Evolutionary conservation across 768 basidiomycete species (phyloP), one percentile per base, ranked within the genome.

Genomic region (Mycena sanguinolenta): DNA sequence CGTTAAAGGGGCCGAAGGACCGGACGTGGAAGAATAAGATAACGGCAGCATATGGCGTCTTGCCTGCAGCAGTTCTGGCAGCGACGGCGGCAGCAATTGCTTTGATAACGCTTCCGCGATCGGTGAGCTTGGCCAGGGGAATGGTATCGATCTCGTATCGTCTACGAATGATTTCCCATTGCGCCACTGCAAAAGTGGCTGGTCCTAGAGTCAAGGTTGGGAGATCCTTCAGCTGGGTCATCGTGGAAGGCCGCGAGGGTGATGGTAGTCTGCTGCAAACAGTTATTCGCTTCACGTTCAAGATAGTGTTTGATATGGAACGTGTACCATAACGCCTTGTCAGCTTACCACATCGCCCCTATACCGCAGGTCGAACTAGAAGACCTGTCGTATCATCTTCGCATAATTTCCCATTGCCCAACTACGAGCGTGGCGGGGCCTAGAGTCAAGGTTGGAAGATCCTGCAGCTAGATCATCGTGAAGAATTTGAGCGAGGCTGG

Each of bases 171-270:
- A 42, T 55, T 59, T 64, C 60, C 23, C 60, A 73, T 36, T 66
- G 70, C 72, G n/a, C n/a, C n/a, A 70, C 30, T 1, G 72, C 68
- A 27, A 63, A 70, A 3, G n/a, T n/a, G n/a, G n/a, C n/a, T n/a
- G n/a, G n/a, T n/a, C n/a, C n/a, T n/a, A n/a, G n/a, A n/a, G n/a
- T n/a, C n/a, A n/a, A n/a, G n/a, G n/a, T n/a, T n/a, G n/a, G n/a
- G n/a, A n/a, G n/a, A n/a, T n/a, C n/a, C n/a, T n/a, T n/a, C n/a
- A n/a, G n/a, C n/a, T n/a, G n/a, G n/a, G n/a, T n/a, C n/a, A n/a
- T n/a, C n/a, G n/a, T n/a, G n/a, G n/a, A n/a, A n/a, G n/a, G n/a
- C n/a, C n/a, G n/a, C n/a, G n/a, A n/a, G n/a, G n/a, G n/a, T n/a
- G n/a, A n/a, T n/a, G n/a, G n/a, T n/a, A n/a, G n/a, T n/a, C n/a